Evolutionary conservation across 371 early-diverging fungal genomes (phyloP).

Genomic region (Rhizopus microsporus): DNA sequence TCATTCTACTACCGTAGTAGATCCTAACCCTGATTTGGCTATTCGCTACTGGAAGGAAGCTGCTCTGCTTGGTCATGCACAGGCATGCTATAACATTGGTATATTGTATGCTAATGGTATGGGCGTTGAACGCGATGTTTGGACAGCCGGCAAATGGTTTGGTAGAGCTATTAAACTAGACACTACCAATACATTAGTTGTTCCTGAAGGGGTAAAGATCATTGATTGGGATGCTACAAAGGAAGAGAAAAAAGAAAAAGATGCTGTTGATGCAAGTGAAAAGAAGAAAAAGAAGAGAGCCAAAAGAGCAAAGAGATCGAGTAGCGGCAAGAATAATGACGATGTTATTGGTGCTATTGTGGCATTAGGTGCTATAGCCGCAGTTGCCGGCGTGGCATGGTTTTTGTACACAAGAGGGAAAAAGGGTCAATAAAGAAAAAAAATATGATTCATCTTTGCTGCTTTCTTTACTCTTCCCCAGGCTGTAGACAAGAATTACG

Average conservation of each 20-base stretch:
- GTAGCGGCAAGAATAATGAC: constrained; percentile 9
- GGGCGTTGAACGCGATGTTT: constrained; percentile 42
- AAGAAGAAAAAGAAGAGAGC: constrained; percentile 28
- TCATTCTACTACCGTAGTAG: constrained; percentile 34
- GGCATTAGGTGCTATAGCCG: constrained; percentile 32
- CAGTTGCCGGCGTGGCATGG: constrained; percentile 42
- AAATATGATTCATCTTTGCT: background rate
- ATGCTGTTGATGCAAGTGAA: constrained; percentile 1
- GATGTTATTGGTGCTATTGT: constrained; percentile 26
- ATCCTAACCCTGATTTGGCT: constrained; percentile 42
- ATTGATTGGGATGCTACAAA: constrained; percentile 47
- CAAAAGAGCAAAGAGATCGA: constrained; percentile 8
- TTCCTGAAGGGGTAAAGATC: constrained; percentile 38
- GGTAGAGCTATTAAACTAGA: constrained; percentile 52
- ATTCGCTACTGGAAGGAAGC: constrained; percentile 53
- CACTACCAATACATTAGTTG: constrained; percentile 36
- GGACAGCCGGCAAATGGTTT: constrained; percentile 51
- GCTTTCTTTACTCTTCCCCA: too few species aligned
- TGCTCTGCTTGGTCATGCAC: constrained; percentile 49
- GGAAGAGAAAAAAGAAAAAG: constrained; percentile 15
- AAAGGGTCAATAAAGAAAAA: constrained; percentile 16
- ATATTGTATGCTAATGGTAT: constrained; percentile 50
- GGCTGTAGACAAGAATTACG: too few species aligned
- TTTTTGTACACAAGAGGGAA: constrained; percentile 29
- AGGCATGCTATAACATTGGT: constrained; percentile 51